These are phyloP conservation scores for Cytospora leucostoma DNA, from an alignment of 2,329 filamentous ascomycete species.

Conservation along the genomic window DNA sequence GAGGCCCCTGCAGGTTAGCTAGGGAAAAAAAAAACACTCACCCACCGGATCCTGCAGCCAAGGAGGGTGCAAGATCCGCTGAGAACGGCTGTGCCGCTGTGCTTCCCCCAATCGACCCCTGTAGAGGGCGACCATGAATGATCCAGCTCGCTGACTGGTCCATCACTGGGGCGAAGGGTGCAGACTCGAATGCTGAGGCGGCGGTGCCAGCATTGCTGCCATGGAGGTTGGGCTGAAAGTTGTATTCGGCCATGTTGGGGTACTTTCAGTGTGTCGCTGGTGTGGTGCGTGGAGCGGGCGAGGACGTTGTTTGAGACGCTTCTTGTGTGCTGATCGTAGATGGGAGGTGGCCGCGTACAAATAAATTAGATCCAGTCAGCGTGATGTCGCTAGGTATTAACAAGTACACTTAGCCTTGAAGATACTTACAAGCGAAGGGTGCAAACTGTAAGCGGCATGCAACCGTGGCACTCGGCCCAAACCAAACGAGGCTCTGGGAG, in stretches of 20 bases:
- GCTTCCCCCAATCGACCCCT: neutral
- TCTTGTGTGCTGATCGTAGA: neutral
- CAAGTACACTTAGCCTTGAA: neutral
- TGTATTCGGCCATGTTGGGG: slow-evolving; percentile 12
- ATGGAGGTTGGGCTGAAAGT: neutral
- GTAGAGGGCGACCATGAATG: too few species aligned
- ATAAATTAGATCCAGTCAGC: neutral
- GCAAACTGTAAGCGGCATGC: neutral
- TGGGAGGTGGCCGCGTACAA: neutral
- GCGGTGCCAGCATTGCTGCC: too few species aligned
- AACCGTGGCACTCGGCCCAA: neutral
- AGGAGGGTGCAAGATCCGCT: neutral
- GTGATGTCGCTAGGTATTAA: neutral
- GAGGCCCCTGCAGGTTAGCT: too few species aligned
- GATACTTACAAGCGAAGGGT: slow-evolving; percentile 13
- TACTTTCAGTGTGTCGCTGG: neutral
- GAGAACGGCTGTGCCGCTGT: neutral
- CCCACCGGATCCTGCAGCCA: neutral
- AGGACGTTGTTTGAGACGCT: neutral
- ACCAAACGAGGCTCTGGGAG: neutral
- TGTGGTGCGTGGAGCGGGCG: neutral
- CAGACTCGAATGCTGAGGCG: neutral
- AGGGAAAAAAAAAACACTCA: slow-evolving; percentile 11
- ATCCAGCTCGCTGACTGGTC: neutral
- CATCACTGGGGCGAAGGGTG: neutral